These are phyloP conservation scores for Groenewaldozyma tartarivorans DNA, from an alignment of 805 yeast genomes.

Conservation along the genomic window DNA sequence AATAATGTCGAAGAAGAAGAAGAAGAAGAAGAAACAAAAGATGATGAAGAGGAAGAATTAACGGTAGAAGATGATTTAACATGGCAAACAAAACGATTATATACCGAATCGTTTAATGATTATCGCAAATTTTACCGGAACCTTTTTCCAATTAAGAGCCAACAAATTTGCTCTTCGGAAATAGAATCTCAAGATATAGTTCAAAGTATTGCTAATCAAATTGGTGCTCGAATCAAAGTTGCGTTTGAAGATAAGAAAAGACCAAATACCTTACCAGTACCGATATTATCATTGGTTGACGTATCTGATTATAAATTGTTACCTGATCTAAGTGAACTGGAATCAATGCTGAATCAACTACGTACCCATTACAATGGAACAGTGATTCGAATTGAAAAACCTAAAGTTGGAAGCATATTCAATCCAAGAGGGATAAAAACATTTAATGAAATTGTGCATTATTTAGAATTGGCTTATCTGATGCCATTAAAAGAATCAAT, in stretches of 20 bases:
- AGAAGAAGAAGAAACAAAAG: not conserved
- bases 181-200: not conserved
- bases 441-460: no score
- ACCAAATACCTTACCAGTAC: constrained; percentile 5
- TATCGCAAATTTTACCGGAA: not conserved
- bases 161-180: not conserved
- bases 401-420: no score
- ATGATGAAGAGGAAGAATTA: not conserved
- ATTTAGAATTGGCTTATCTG: not conserved
- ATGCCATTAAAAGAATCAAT: not conserved
- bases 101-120: not conserved
- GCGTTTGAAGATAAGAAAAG: constrained; percentile 3
- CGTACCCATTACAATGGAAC: constrained; percentile 6
- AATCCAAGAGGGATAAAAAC: no score
- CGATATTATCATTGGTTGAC: not conserved
- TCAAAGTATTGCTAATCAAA: constrained; percentile 1
- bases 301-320: constrained; percentile 2
- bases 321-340: constrained; percentile 6
- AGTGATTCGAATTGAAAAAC: no score
- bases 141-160: not conserved
- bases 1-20: not conserved
- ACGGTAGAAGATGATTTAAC: not conserved
- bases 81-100: not conserved
- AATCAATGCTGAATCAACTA: constrained; percentile 8
- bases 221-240: constrained; percentile 3